These are phyloP conservation scores for Jimgerdemannia flammicorona DNA, from an alignment of 192 early-diverging fungal genomes.

Conservation along the genomic window DNA sequence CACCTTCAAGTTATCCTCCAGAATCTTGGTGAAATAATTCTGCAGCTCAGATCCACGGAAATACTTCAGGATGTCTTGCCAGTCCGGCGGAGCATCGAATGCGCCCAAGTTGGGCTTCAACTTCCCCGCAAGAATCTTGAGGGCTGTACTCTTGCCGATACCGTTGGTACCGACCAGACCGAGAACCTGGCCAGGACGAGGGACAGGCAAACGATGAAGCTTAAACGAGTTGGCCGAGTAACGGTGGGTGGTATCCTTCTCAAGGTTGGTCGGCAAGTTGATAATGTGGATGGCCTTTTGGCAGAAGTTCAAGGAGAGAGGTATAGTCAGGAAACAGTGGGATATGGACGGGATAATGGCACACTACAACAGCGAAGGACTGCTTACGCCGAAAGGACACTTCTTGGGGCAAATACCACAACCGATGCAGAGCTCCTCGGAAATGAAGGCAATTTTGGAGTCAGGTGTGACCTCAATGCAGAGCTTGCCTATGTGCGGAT, in stretches of 20 bases:
- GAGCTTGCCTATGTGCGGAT: conserved; percentile 66
- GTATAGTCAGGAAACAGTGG: too few relatives aligned
- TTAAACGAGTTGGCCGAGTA: conserved; percentile 98
- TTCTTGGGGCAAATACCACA: conserved; percentile 98
- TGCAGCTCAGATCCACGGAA: conserved; percentile 97
- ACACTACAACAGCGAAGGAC: background rate
- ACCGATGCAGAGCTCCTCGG: conserved; percentile 95
- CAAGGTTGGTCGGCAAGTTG: conserved; percentile 95
- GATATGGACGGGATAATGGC: too few relatives aligned
- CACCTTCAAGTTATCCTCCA: conserved; percentile 91
- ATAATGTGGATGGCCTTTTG: conserved; percentile 84
- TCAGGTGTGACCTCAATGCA: conserved; percentile 87
- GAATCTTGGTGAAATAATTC: conserved; percentile 98
- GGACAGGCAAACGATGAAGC: conserved; percentile 92
- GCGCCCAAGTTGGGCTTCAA: conserved; percentile 95
- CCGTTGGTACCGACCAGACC: conserved; percentile 98
- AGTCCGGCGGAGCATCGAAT: conserved; percentile 84
- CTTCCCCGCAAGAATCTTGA: conserved; percentile 91
- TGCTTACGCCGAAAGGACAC: conserved; percentile 74
- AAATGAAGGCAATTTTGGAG: conserved; percentile 91
- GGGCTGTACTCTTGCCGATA: conserved; percentile 91
- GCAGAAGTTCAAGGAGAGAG: too few relatives aligned
- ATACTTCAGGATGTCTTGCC: conserved; percentile 93
- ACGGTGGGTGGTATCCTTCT: conserved; percentile 92
- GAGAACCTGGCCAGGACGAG: conserved; percentile 94